Conservation (phyloP, 176 grass and related monocot genomes). For the Musa schizocarpa region DNA sequence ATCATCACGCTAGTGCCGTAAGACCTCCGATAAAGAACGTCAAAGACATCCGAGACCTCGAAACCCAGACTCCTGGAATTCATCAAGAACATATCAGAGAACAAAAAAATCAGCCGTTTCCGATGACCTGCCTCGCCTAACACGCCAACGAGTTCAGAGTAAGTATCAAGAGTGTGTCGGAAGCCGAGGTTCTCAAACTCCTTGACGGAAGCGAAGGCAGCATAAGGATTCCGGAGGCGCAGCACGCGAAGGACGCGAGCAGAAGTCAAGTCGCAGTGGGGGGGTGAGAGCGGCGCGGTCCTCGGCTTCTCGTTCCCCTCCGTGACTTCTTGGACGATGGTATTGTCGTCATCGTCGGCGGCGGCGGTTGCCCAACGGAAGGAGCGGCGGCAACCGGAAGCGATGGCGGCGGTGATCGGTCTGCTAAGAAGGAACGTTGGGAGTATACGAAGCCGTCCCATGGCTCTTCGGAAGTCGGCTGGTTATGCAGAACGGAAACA, state of each 20-base stretch:
- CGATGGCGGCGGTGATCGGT: neutral
- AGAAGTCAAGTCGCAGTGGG: slow-evolving; percentile 13
- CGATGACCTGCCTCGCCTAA: slow-evolving; percentile 26
- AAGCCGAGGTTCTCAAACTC: slow-evolving; percentile 38
- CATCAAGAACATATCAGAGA: slow-evolving; percentile 27
- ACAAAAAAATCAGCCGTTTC: slow-evolving; percentile 37
- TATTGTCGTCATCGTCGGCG: neutral
- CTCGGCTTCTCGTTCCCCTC: neutral
- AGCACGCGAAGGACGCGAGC: slow-evolving; percentile 30
- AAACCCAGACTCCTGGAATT: slow-evolving; percentile 3
- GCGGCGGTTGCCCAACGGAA: neutral
- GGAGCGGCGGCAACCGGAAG: neutral
- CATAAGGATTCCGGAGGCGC: slow-evolving; percentile 28
- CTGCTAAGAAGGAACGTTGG: neutral
- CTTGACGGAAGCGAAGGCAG: slow-evolving; percentile 58
- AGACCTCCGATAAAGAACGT: slow-evolving; percentile 20
- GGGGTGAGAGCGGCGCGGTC: neutral
- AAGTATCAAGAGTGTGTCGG: slow-evolving; percentile 36
- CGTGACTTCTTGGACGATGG: neutral
- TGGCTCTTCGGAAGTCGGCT: neutral
- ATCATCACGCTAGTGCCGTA: slow-evolving; percentile 18
- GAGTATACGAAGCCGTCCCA: neutral
- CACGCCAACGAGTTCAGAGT: slow-evolving; percentile 35
- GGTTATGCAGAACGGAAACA: neutral
- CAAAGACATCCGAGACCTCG: slow-evolving; percentile 38